Evolutionary conservation across 2,329 filamentous ascomycete species (phyloP), one percentile per base, ranked within the genome.

Genomic region (Onygenales sp.): DNA sequence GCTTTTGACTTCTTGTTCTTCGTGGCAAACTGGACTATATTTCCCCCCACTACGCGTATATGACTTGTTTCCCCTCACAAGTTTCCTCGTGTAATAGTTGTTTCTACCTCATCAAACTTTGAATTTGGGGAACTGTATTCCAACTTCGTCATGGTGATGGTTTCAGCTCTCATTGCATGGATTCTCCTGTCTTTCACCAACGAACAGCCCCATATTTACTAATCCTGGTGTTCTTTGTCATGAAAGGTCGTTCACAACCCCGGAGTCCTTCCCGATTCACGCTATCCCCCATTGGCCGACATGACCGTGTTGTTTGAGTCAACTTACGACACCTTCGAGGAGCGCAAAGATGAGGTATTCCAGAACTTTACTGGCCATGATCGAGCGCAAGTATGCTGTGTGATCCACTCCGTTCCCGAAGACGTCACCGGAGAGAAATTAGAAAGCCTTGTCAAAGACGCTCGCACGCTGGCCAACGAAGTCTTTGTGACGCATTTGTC

Each of bases 281-380:
- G 63, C 33, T 76, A 72, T 60, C 65, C 73, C 53, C 58, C 66
- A 39, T 64, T 63, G 1, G 71, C 72, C 32, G 72, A 77, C 63
- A 72, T 69, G 56, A 69, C 74, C 5, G 71, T 75, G 33, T 70
- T 74, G 11, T 76, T 77, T 52, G 75, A 77, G 63, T 69, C 63
- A 45, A 65, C 67, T 10, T 74, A 71, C 55, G 59, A 61, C 17
- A 70, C 65, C 17, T 74, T 72, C 60, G 61, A 67, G 39, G 60
- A 66, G 39, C 61, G 67, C 21, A 54, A 64, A 27, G 60, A 66
- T 9, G 66, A 66, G 21, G 53, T 66, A 14, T 69, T 72, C 54
- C 55, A 57, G 46, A 59, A 54, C 7, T 67, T 72, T 51, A 55
- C 64, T n/a, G 58, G 64, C 36, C 63, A 60, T 54, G 60, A 65